Evolutionary conservation across 2,329 filamentous ascomycete genomes (phyloP), one percentile per base, ranked within the genome.

Genomic region (Pleurostoma richardsiae): DNA sequence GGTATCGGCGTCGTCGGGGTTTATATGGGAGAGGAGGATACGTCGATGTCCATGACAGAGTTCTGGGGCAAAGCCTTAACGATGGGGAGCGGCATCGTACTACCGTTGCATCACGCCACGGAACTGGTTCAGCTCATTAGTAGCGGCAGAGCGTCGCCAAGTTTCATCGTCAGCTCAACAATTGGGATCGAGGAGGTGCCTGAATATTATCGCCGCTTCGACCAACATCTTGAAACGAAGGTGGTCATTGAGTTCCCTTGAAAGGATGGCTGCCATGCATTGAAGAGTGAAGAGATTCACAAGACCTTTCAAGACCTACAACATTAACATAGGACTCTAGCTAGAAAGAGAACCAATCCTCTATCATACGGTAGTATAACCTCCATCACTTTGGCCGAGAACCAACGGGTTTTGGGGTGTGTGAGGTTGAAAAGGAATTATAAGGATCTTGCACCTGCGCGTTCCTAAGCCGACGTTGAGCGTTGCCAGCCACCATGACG

Each of bases 1-100:
- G 59, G 57, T 0, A 48, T 62, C 39, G 59, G 58, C 4, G 42
- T 56, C 4, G 48, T 52, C 5, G 58, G 59, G 4, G 48, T 58
- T 30, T 58, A 57, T 41, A 26, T 29, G 4, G 5, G 11, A 7
- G 41, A 31, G 7, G 33, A 43, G 7, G 29, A 43, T 26, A 33
- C 30, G 30, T 40, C 44, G 5, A 54, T 47, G 1, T 43, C 33
- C n/a, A 43, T 43, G 42, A 19, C 29, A 3, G 29, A 31, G 7
- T 38, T 43, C 29, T 60, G 50, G 41, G 30, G 39, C 31, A 56
- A 56, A 39, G 39, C 19, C 6, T 44, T 56, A 3, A 31, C 42
- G 29, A 31, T 43, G 42, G 29, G 42, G 4, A 31, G 42, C 11
- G 42, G 42, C 30, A 31, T 43, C 11, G 30, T 31, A 6, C 11